Conservation (phyloP, 1,284 basidiomycete species). For the Cutaneotrichosporon sp. region DNA sequence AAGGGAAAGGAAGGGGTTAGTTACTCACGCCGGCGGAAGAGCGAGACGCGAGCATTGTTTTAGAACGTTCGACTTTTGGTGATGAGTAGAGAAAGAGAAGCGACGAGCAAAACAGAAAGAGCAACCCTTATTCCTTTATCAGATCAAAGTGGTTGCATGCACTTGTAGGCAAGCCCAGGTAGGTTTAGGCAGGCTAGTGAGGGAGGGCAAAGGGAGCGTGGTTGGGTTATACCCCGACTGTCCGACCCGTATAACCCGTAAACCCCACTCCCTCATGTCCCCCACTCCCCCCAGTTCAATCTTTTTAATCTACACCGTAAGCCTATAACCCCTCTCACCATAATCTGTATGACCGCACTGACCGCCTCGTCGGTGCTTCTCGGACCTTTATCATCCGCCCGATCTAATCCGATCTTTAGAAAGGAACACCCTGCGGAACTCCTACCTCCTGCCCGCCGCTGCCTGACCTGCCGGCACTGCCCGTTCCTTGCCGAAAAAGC, state of each 20-base stretch:
- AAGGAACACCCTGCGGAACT: neutral
- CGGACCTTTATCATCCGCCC: conserved; percentile 6
- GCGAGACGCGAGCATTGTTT: conserved; percentile 17
- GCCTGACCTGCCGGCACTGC: too few relatives aligned
- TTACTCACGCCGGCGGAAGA: conserved; percentile 18
- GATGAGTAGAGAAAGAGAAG: neutral
- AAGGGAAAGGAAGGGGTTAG: neutral
- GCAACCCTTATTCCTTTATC: neutral
- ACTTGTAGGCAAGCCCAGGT: too few relatives aligned
- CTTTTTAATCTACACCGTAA: neutral
- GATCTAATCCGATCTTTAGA: conserved; percentile 3
- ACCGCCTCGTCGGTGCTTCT: conserved; percentile 11
- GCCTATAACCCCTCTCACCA: neutral
- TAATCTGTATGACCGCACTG: too few relatives aligned
- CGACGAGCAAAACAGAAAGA: neutral
- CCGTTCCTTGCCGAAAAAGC: too few relatives aligned
- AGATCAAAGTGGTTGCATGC: neutral
- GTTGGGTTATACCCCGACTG: conserved; percentile 1
- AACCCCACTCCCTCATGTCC: neutral
- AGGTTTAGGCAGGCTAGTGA: neutral
- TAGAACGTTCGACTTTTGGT: conserved; percentile 9
- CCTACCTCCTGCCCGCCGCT: too few relatives aligned
- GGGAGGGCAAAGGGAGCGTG: neutral
- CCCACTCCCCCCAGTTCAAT: neutral
- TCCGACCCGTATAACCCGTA: neutral